Base-by-base conservation (phyloP, 2,329 filamentous ascomycete species). In the Calonectria pauciramosa region DNA sequence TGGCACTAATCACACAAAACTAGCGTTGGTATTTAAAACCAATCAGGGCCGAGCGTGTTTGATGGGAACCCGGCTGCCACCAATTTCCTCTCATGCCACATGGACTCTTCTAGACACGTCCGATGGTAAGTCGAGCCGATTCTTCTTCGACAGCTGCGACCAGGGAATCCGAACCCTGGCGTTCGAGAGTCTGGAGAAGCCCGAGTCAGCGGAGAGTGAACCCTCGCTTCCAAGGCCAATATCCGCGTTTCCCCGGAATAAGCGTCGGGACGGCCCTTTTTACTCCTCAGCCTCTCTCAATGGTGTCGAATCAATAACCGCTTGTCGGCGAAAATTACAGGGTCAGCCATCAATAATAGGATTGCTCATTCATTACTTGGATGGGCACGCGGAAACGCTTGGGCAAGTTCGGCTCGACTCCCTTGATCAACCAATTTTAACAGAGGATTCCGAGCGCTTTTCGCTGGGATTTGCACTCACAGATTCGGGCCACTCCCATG, bases 51-150 rank as follows among this genome's bases (percentile, higher is more conserved):
- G 23, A 4, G 4, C n/a, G 16, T 71, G 26, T 36, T 49, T 65
- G n/a, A 66, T 71, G 69, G 69, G 51, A 4, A 38, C n/a, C 8
- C 18, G 44, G 7, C 13, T 34, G 8, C 49, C 34, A 3, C n/a
- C 23, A 3, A 16, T 59, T 18, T 49, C 23, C 23, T n/a, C 32
- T 2, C 14, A 23, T 13, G 44, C 16, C 7, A 23, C 26, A 4
- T 71, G 69, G 69, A 32, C n/a, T 6, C 49, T 71, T 2, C 32
- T 71, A 3, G 69, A 71, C 13, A 66, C 4, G n/a, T 38, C 69
- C 1, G 30, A 66, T 4, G 69, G 69, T 4, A 28, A 18, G 1
- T 36, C 60, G 20, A 23, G 49, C 20, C n/a, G 23, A 1, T 66
- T 71, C 18, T 71, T 66, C 51, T 51, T 47, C 26, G 69, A 71